Conservation (phyloP, 2,329 filamentous ascomycete species). For the Setomelanomma holmii region DNA sequence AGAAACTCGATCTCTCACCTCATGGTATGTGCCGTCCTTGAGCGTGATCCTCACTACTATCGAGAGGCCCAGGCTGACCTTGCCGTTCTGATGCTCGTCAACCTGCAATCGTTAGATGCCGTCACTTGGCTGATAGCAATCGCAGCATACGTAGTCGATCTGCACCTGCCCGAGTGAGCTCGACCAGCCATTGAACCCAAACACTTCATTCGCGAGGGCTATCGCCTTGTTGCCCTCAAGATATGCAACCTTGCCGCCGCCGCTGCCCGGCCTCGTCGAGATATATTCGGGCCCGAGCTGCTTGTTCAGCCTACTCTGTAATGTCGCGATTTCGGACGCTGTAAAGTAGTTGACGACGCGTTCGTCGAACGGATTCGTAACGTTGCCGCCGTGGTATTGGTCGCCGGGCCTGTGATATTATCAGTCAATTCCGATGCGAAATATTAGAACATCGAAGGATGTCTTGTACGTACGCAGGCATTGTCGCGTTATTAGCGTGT, state of each 20-base stretch:
- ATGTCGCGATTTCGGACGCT: conserved; percentile 85
- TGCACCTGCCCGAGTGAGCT: conserved; percentile 94
- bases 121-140: background rate
- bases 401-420: conserved; percentile 42
- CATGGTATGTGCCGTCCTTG: conserved; percentile 93
- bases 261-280: conserved; percentile 81
- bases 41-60: conserved; percentile 91
- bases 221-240: conserved; percentile 97
- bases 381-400: conserved; percentile 44
- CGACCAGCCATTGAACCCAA: conserved; percentile 98
- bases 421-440: conserved; percentile 18
- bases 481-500: conserved; percentile 28
- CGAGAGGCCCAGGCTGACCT: conserved; percentile 83
- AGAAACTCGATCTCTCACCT: conserved; percentile 56
- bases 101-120: conserved; percentile 55
- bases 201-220: conserved; percentile 90
- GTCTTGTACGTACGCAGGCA: conserved; percentile 44
- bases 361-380: conserved; percentile 82
- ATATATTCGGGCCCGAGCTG: conserved; percentile 97
- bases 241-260: conserved; percentile 88
- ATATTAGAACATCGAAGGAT: background rate
- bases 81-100: conserved; percentile 82
- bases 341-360: conserved; percentile 80
- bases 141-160: conserved; percentile 77
- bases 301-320: conserved; percentile 86